phyloP scores from a whole-genome alignment of 2,329 filamentous ascomycete species.

The Colletotrichum sp. region DNA sequence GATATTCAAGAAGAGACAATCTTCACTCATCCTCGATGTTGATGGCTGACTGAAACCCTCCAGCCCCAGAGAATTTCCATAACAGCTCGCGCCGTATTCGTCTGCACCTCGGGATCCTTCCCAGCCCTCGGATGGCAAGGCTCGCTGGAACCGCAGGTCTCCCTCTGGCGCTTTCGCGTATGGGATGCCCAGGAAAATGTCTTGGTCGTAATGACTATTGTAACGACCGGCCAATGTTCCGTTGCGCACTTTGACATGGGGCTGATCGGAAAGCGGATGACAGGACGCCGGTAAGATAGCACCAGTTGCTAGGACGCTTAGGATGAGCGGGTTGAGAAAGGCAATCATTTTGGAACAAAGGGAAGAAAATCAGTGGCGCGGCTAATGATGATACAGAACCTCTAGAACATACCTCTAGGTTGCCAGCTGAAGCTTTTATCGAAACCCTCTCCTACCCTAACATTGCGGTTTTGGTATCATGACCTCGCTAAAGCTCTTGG shows the following conservation, averaged over 20 bases:
- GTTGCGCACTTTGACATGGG: neutral
- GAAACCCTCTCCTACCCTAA: neutral
- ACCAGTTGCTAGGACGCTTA: neutral
- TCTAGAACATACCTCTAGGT: neutral
- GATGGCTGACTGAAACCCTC: neutral
- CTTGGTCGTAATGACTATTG: slow-evolving; percentile 20
- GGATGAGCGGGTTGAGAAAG: neutral
- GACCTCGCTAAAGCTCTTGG: neutral
- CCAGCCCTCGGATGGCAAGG: slow-evolving; percentile 46
- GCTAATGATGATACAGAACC: fast-evolving
- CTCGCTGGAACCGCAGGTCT: neutral
- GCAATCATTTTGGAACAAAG: neutral
- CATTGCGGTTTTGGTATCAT: neutral
- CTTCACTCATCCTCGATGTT: slow-evolving; percentile 11
- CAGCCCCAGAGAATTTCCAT: slow-evolving; percentile 33
- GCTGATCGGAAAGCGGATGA: neutral
- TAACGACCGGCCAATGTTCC: neutral
- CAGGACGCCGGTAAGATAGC: neutral
- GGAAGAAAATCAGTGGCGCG: neutral
- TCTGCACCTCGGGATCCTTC: slow-evolving; percentile 42
- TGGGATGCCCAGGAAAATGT: slow-evolving; percentile 53
- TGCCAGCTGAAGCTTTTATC: neutral
- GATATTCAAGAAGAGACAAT: slow-evolving; percentile 31
- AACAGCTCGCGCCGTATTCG: slow-evolving; percentile 48
- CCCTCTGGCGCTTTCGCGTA: slow-evolving; percentile 39